phyloP scores from a whole-genome alignment of 1,139 yeast genomes.

The Blastobotrys serpentis region DNA sequence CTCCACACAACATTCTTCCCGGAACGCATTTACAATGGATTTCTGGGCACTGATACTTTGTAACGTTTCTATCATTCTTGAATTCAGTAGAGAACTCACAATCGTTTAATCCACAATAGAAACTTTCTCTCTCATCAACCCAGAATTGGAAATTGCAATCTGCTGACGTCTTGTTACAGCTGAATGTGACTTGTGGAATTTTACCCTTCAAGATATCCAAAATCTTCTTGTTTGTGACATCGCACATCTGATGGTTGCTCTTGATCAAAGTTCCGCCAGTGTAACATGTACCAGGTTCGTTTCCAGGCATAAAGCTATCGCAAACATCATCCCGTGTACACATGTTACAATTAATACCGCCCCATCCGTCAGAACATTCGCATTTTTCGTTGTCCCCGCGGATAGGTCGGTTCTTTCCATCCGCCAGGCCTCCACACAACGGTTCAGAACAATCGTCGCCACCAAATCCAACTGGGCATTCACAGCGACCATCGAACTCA shows the following conservation, averaged over 20 bases:
- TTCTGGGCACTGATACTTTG: slow-evolving; percentile 74
- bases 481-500: slow-evolving; percentile 85
- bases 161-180: slow-evolving; percentile 68
- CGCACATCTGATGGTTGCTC: slow-evolving; percentile 85
- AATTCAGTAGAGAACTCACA: slow-evolving; percentile 72
- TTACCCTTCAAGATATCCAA: slow-evolving; percentile 74
- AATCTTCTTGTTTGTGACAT: slow-evolving; percentile 84
- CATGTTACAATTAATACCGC: slow-evolving; percentile 86
- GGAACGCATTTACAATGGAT: slow-evolving; percentile 87
- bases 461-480: slow-evolving; percentile 89
- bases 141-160: slow-evolving; percentile 90
- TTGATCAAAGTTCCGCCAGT: slow-evolving; percentile 83
- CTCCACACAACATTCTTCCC: slow-evolving; percentile 90
- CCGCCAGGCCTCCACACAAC: slow-evolving; percentile 77
- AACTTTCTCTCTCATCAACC: slow-evolving; percentile 87
- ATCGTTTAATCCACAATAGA: slow-evolving; percentile 74
- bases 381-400: slow-evolving; percentile 56
- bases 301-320: slow-evolving; percentile 85
- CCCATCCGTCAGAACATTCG: slow-evolving; percentile 82
- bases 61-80: slow-evolving; percentile 50
- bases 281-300: slow-evolving; percentile 84
- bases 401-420: slow-evolving; percentile 62
- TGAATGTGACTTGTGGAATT: slow-evolving; percentile 88
- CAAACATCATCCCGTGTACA: slow-evolving; percentile 75
- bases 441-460: slow-evolving; percentile 91